A percentile compares a stretch with the other conserved stretches of the same genome.
These are phyloP conservation scores for Paxillus ammoniavirescens DNA, from an alignment of 768 basidiomycete genomes.

Conservation along the genomic window DNA sequence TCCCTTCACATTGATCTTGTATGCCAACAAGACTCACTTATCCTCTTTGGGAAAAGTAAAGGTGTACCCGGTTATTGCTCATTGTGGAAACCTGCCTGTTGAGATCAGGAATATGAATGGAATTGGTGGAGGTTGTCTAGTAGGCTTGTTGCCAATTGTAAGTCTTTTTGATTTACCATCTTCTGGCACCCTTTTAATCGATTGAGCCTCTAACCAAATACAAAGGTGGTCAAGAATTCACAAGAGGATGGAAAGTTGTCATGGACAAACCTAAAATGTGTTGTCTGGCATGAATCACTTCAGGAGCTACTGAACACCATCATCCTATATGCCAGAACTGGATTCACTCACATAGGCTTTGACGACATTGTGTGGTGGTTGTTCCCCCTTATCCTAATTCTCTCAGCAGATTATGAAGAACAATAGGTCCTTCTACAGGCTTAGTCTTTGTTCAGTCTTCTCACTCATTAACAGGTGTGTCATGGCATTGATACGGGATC, in stretches of 20 bases:
- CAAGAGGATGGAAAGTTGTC: conserved; percentile 30
- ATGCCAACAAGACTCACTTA: conserved; percentile 40
- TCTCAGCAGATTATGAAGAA: conserved; percentile 44
- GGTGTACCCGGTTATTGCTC: conserved; percentile 36
- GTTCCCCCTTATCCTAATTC: conserved; percentile 35
- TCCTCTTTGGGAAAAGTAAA: conserved; percentile 38
- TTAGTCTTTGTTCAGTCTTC: conserved; percentile 17
- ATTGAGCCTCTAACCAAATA: conserved; percentile 12
- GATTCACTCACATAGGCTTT: conserved; percentile 22
- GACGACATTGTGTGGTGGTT: conserved; percentile 20
- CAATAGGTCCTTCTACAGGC: conserved; percentile 29
- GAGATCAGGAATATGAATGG: conserved; percentile 33
- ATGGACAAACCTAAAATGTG: conserved; percentile 31
- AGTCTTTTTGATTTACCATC: neutral
- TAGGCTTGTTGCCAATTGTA: conserved; percentile 41
- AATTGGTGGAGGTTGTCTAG: conserved; percentile 32
- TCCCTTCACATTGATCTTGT: conserved; percentile 34
- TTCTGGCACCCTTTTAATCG: neutral
- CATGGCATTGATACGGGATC: conserved; percentile 36
- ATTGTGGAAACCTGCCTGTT: conserved; percentile 32
- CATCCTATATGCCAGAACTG: conserved; percentile 15
- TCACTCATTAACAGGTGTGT: conserved; percentile 24
- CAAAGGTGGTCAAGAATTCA: neutral
- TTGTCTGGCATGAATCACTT: conserved; percentile 37
- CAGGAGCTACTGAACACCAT: conserved; percentile 28